Evolutionary conservation across 805 yeast genomes (phyloP).

Genomic region (Blastobotrys americana): DNA sequence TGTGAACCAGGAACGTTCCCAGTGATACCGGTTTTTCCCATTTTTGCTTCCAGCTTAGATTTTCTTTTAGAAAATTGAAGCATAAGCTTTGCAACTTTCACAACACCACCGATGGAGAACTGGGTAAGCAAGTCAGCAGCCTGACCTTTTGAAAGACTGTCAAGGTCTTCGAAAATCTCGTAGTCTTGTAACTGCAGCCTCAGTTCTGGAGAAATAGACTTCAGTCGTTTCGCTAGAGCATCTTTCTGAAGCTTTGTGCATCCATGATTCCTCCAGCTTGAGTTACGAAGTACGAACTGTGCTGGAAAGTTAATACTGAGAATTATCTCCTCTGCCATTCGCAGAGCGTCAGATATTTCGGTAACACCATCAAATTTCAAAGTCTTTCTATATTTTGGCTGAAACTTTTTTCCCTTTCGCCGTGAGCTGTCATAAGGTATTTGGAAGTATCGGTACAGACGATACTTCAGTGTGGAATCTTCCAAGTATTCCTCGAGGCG

Average conservation of each 20-base stretch:
- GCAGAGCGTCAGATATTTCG: background rate
- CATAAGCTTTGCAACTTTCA: background rate
- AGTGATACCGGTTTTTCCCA: too few species aligned
- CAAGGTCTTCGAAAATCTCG: background rate
- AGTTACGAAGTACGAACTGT: background rate
- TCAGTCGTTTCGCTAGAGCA: background rate
- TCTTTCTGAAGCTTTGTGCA: background rate
- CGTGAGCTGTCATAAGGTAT: background rate
- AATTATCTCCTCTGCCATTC: background rate
- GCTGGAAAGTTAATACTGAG: background rate
- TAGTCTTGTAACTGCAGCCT: background rate
- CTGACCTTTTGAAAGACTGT: background rate
- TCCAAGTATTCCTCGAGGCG: background rate
- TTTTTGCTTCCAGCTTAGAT: too few species aligned
- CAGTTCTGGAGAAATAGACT: background rate
- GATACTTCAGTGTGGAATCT: background rate
- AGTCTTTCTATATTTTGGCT: background rate
- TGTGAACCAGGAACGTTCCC: too few species aligned
- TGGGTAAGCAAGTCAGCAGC: conserved; percentile 1
- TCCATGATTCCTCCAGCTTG: background rate
- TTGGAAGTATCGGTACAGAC: conserved; percentile 1
- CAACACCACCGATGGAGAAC: conserved; percentile 1
- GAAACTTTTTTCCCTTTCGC: background rate
- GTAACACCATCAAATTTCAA: background rate
- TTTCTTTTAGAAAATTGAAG: background rate